phyloP scores from a whole-genome alignment of 371 early-diverging fungal genomes.

The Homolaphlyctis polyrhiza region DNA sequence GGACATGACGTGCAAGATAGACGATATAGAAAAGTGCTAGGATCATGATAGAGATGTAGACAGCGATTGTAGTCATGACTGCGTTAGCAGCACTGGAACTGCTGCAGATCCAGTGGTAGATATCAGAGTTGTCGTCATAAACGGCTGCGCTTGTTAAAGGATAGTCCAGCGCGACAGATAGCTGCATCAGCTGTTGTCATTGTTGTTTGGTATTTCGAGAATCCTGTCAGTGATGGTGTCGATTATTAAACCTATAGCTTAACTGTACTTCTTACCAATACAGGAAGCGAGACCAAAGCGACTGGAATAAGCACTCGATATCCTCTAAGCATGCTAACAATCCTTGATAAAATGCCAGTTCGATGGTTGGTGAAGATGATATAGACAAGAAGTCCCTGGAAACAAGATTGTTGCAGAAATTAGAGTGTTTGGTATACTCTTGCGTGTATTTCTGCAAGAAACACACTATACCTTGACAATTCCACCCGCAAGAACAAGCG shows the following conservation, averaged over 20 bases:
- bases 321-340: neutral
- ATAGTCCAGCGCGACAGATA: too few species aligned
- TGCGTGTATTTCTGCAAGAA: neutral
- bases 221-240: neutral
- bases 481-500: neutral
- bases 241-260: neutral
- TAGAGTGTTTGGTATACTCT: neutral
- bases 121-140: neutral
- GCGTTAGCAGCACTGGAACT: neutral
- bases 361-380: neutral
- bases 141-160: neutral
- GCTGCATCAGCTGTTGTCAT: too few species aligned
- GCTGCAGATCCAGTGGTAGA: neutral
- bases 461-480: neutral
- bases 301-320: neutral
- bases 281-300: neutral
- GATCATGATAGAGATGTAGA: neutral
- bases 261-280: neutral
- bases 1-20: neutral
- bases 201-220: too few species aligned
- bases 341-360: neutral
- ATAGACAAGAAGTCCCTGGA: neutral
- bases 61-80: neutral
- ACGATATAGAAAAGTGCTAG: neutral
- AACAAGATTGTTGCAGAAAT: neutral